Base-by-base conservation (phyloP, 257 asterid species). In the Paraleonurus japonicus region DNA sequence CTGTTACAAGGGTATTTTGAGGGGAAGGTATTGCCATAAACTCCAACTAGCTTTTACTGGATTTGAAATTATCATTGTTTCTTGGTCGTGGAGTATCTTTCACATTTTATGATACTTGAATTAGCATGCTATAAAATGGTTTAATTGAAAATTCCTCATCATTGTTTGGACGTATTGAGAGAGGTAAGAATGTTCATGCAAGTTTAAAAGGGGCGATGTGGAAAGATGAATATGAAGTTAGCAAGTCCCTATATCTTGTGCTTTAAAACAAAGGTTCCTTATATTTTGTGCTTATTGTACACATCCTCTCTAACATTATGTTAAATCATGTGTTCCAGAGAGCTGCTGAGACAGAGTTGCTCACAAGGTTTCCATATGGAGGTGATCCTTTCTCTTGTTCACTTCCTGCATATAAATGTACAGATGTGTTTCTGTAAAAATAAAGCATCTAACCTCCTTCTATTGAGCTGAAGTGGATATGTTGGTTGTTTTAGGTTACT, bases 301-400 rank as follows among this genome's bases (percentile, higher is more conserved):
- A 16, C 17, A 1, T 32, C 47, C 16, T 24, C 60, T 26, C 54
- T 59, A 60, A 58, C 51, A 64, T 23, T 69, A 63, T 58, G 22
- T 77, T 47, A 35, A 64, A 57, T 71, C 7, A 11, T 77, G 57
- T 63, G 37, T 54, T 81, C 80, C 90, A 94, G 97, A 84, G 96
- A 78, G 97, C 99, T 71, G 92, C 99, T 75, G 99, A 94, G 84
- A 91, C 95, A 23, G 99, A 94, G 86, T 71, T 94, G 47, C 84
- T 88, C 64, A 85, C 96, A 9, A 84, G 90, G 79, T 94, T 85
- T 84, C 85, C 99, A 22, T 94, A 94, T 74, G 99, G 97, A 78
- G 99, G 99, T 94, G 79, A 79, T 79, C 39, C 48, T 27, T 69
- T 74, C 66, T 33, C 64, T 60, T 66, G 59, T 53, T 59, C 20